Evolutionary conservation across 495 filamentous ascomycete genomes (phyloP).

Genomic region (Penicillium roqueforti): DNA sequence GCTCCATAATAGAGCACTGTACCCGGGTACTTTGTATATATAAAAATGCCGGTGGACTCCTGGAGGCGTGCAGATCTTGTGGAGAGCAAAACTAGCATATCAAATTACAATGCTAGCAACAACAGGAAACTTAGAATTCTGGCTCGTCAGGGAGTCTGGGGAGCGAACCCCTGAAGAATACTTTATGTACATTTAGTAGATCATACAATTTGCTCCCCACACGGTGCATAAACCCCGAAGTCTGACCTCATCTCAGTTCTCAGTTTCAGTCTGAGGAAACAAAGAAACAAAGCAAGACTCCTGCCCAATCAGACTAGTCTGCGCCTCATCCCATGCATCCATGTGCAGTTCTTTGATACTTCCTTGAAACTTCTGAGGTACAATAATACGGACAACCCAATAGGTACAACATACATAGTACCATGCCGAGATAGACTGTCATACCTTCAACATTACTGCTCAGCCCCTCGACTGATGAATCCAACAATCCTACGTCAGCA

Average conservation of each 20-base stretch:
- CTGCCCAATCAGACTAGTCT: neutral
- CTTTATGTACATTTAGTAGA: neutral
- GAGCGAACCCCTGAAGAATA: neutral
- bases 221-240: neutral
- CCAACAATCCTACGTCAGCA: neutral
- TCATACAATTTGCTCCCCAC: neutral
- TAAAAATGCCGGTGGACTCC: neutral
- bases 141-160: neutral
- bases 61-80: conserved; percentile 7
- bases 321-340: neutral
- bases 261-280: neutral
- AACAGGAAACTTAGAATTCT: neutral
- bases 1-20: neutral
- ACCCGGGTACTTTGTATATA: neutral
- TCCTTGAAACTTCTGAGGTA: conserved; percentile 1
- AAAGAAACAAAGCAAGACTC: neutral
- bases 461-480: too few relatives aligned
- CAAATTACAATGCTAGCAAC: neutral
- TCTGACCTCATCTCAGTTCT: conserved; percentile 4
- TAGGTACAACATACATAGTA: too few relatives aligned
- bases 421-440: conserved; percentile 2
- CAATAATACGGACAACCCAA: neutral
- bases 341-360: neutral
- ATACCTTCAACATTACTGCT: neutral
- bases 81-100: conserved; percentile 7